Conservation (phyloP, 345 rosid species). For the Stellera chamaejasme region DNA sequence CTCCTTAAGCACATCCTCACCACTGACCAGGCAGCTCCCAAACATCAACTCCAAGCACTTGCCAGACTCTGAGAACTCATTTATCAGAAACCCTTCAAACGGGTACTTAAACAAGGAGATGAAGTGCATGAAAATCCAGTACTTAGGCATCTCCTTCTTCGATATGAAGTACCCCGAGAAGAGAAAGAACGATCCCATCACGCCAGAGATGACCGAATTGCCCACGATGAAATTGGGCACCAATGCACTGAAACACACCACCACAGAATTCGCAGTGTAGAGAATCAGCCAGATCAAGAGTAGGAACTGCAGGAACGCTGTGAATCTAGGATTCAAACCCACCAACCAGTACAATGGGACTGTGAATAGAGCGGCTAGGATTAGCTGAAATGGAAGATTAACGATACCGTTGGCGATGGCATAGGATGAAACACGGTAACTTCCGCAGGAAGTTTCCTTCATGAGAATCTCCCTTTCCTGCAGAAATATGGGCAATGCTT, state of each 20-base stretch:
- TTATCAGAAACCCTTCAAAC: slow-evolving; percentile 85
- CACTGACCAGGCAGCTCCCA: slow-evolving; percentile 56
- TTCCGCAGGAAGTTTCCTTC: slow-evolving; percentile 80
- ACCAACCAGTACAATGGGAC: slow-evolving; percentile 83
- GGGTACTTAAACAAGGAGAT: slow-evolving; percentile 92
- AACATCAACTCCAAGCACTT: slow-evolving; percentile 68
- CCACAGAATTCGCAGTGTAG: slow-evolving; percentile 92
- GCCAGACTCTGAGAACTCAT: slow-evolving; percentile 72
- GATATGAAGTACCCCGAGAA: slow-evolving; percentile 97
- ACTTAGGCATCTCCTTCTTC: slow-evolving; percentile 62
- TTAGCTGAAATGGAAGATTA: slow-evolving; percentile 86
- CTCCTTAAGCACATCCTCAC: slow-evolving; percentile 64
- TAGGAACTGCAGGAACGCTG: slow-evolving; percentile 65
- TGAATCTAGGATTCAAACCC: slow-evolving; percentile 58
- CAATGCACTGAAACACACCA: slow-evolving; percentile 85
- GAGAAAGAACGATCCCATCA: slow-evolving; percentile 92
- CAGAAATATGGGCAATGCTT: slow-evolving; percentile 82
- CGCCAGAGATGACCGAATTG: slow-evolving; percentile 83
- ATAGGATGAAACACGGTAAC: slow-evolving; percentile 88
- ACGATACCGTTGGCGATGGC: slow-evolving; percentile 80
- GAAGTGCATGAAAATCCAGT: slow-evolving; percentile 96
- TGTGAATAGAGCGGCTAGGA: slow-evolving; percentile 62
- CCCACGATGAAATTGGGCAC: slow-evolving; percentile 93
- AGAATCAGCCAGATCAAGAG: slow-evolving; percentile 88
- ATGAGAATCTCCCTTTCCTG: slow-evolving; percentile 91